Evolutionary conservation across 164 flowering plant genomes (phyloP).

Genomic region (Aristolochia contorta): DNA sequence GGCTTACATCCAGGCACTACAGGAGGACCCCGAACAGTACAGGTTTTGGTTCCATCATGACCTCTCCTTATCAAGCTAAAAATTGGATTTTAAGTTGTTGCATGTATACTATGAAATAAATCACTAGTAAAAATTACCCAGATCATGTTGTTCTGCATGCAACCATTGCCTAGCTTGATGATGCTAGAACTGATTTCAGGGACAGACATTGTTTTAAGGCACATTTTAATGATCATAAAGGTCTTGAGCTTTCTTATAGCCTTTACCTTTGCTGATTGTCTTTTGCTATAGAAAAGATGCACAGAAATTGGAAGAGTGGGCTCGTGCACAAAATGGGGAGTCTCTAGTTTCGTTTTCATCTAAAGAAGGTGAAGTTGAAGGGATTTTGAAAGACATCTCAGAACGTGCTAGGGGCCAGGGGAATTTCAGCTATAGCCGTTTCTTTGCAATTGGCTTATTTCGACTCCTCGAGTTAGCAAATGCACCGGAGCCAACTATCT

Average conservation of each 20-base stretch:
- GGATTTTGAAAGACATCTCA: conserved; percentile 65
- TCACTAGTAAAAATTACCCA: too few relatives aligned
- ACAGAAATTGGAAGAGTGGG: conserved; percentile 89
- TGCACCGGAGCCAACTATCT: conserved; percentile 66
- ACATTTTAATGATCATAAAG: too few relatives aligned
- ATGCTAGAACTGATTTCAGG: not conserved
- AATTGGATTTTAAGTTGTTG: too few relatives aligned
- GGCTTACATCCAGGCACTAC: conserved; percentile 70
- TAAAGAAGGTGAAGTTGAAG: conserved; percentile 85
- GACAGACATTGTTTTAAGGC: too few relatives aligned
- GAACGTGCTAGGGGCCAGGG: conserved; percentile 65
- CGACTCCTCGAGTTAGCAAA: conserved; percentile 90
- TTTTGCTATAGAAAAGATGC: conserved; percentile 62
- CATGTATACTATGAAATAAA: too few relatives aligned
- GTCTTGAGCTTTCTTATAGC: not conserved
- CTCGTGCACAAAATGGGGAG: conserved; percentile 55
- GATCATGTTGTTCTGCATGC: too few relatives aligned
- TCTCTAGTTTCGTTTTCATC: conserved; percentile 72
- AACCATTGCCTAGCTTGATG: too few relatives aligned
- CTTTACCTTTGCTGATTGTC: conserved; percentile 5
- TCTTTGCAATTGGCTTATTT: conserved; percentile 91
- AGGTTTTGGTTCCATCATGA: conserved; percentile 28
- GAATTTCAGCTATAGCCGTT: conserved; percentile 85
- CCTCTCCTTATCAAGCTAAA: not conserved
- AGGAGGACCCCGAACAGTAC: conserved; percentile 85